phyloP scores from a whole-genome alignment of 371 early-diverging fungal genomes.

The Chytridium lagenaria region DNA sequence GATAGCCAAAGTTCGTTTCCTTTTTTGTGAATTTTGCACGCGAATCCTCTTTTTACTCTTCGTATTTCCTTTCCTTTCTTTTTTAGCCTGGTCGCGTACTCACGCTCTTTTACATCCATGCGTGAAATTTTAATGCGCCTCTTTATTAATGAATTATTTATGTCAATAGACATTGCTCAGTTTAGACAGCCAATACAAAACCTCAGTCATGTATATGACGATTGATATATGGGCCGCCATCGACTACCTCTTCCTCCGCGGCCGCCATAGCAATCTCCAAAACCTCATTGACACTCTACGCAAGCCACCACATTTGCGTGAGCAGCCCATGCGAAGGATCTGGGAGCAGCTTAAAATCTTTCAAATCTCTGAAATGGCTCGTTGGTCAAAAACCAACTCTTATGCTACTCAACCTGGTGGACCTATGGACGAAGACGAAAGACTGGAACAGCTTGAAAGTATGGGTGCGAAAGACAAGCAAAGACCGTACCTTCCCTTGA shows the following conservation, averaged over 20 bases:
- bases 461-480: too few relatives aligned
- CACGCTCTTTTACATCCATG: too few relatives aligned
- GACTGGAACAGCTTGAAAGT: not conserved
- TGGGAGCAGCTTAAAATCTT: conserved; percentile 11
- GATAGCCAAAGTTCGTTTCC: conserved; percentile 13
- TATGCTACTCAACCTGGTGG: not conserved
- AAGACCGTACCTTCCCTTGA: conserved; percentile 20
- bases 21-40: conserved; percentile 1
- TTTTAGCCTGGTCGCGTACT: too few relatives aligned
- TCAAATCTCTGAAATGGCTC: conserved; percentile 16
- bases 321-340: conserved; percentile 3
- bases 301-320: not conserved
- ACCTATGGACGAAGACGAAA: not conserved
- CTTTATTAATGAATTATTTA: too few relatives aligned
- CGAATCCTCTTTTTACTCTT: not conserved
- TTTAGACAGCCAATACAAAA: conserved; percentile 31
- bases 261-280: conserved; percentile 3
- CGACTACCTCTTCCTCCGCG: conserved; percentile 28
- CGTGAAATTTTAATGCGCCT: too few relatives aligned
- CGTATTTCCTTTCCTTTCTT: not conserved
- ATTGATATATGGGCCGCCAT: conserved; percentile 25
- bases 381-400: conserved; percentile 14
- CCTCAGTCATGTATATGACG: conserved; percentile 13
- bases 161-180: conserved; percentile 12
- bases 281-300: conserved; percentile 14